Evolutionary conservation across 768 basidiomycete genomes (phyloP), one percentile per base, ranked within the genome.

Genomic region (Rhodotorula taiwanensis): DNA sequence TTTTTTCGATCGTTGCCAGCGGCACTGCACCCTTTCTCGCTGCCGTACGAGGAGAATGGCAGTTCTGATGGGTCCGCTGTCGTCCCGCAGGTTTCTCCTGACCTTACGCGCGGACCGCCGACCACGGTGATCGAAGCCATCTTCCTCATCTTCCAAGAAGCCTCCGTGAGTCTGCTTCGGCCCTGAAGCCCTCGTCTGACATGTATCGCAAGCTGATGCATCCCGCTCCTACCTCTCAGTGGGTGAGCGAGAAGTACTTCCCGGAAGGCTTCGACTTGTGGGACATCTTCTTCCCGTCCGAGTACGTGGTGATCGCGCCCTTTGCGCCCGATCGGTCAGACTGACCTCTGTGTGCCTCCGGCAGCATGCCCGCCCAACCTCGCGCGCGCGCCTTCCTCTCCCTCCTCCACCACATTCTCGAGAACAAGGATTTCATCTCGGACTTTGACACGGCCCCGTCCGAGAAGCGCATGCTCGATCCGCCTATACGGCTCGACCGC

Each of bases 341-440:
- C 3, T 2, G 14, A 27, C 43, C 30, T 33, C 44, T 0, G 36
- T 9, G 23, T 4, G 4, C n/a, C 18, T 20, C 25, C 27, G 11
- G 14, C 34, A 69, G 67, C 36, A 69, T 89, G 41, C 81, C 85
- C 16, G 88, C 89, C 4, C 75, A 75, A 6, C 84, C 86, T 66
- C 86, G 91, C 34, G 88, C 87, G 9, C 79, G 78, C 59, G 87
- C 84, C 5, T 89, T 94, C 74, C 80, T 94, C 33, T 90, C 88
- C 86, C 80, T 90, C 60, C 76, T 89, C 52, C 90, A 83, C 75
- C 81, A 88, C 72, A 90, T 92, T 75, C 79, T 92, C 67, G 88
- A 91, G 75, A 80, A 79, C 39, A 79, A 82, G 2, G 86, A 88
- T 8, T 91, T 87, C 73, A 81, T 83, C 55, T 85, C 88, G 72